These are phyloP conservation scores for Exophiala viscosa DNA, from an alignment of 2,329 filamentous ascomycete species.

Conservation along the genomic window DNA sequence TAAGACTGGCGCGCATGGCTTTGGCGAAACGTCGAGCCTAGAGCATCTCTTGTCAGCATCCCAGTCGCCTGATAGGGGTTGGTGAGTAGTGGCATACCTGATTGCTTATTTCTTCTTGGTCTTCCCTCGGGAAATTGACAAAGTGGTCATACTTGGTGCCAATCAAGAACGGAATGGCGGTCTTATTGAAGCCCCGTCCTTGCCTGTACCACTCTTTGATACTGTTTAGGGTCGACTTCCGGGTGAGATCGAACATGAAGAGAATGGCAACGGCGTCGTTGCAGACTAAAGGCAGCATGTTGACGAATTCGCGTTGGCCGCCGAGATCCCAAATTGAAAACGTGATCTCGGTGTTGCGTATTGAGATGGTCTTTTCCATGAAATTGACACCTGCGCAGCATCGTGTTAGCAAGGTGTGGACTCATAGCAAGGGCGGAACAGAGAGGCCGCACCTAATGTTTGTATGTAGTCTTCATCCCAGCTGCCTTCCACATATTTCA, in stretches of 20 bases:
- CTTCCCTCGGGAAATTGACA: conserved; percentile 94
- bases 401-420: not conserved
- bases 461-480: conserved; percentile 99
- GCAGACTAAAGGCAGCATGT: conserved; percentile 98
- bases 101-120: conserved; percentile 97
- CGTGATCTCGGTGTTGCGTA: conserved; percentile 98
- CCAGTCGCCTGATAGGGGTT: not conserved
- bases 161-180: conserved; percentile 94
- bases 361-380: conserved; percentile 99
- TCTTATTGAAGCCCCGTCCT: conserved; percentile 98
- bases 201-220: conserved; percentile 99
- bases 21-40: conserved; percentile 94
- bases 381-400: conserved; percentile 76
- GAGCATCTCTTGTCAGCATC: not conserved
- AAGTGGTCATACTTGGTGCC: conserved; percentile 99
- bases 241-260: conserved; percentile 98
- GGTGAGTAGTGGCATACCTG: conserved; percentile 58
- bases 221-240: conserved; percentile 96
- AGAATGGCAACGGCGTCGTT: conserved; percentile 98
- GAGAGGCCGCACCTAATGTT: conserved; percentile 64
- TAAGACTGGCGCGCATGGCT: conserved; percentile 94
- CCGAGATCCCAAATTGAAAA: conserved; percentile 99
- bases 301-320: conserved; percentile 97
- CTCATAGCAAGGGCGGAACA: not conserved
- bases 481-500: conserved; percentile 98